Conservation (phyloP, 371 early-diverging fungal genomes). For the Syncephalastrum contaminatum region DNA sequence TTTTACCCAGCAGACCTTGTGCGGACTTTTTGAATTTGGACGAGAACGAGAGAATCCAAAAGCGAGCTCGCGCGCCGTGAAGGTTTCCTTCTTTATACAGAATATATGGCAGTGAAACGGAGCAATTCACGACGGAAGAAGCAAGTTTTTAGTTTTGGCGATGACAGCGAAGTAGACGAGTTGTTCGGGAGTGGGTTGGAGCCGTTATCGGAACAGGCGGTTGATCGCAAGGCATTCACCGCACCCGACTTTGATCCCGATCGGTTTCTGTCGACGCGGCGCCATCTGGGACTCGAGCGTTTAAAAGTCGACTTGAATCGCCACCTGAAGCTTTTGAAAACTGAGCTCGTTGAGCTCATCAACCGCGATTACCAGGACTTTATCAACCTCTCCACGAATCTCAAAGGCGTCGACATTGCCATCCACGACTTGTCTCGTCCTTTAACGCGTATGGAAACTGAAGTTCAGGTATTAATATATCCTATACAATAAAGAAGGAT, state of each 20-base stretch:
- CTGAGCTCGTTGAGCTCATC: slow-evolving; percentile 78
- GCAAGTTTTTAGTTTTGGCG: slow-evolving; percentile 39
- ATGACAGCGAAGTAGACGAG: slow-evolving; percentile 32
- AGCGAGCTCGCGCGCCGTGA: too few species aligned
- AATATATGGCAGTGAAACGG: neutral
- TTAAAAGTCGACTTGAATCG: slow-evolving; percentile 65
- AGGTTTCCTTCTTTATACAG: too few species aligned
- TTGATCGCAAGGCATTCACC: slow-evolving; percentile 54
- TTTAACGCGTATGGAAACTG: slow-evolving; percentile 53
- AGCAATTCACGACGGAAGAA: slow-evolving; percentile 16
- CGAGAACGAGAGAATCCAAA: too few species aligned
- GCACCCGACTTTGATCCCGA: slow-evolving; percentile 58
- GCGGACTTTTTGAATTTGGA: too few species aligned
- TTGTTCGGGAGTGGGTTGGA: slow-evolving; percentile 21
- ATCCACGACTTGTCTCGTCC: slow-evolving; percentile 64
- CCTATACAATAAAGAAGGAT: neutral
- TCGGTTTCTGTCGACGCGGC: slow-evolving; percentile 62
- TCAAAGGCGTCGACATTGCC: slow-evolving; percentile 75
- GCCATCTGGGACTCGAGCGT: slow-evolving; percentile 66
- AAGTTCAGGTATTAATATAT: slow-evolving; percentile 54
- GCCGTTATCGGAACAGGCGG: slow-evolving; percentile 40
- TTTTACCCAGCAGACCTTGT: too few species aligned
- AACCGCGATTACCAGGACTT: slow-evolving; percentile 83
- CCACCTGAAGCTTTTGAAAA: slow-evolving; percentile 62
- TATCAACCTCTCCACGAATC: slow-evolving; percentile 75